Evolutionary conservation across 2,329 filamentous ascomycete genomes (phyloP).

Genomic region (Exutisphaerella laricina): DNA sequence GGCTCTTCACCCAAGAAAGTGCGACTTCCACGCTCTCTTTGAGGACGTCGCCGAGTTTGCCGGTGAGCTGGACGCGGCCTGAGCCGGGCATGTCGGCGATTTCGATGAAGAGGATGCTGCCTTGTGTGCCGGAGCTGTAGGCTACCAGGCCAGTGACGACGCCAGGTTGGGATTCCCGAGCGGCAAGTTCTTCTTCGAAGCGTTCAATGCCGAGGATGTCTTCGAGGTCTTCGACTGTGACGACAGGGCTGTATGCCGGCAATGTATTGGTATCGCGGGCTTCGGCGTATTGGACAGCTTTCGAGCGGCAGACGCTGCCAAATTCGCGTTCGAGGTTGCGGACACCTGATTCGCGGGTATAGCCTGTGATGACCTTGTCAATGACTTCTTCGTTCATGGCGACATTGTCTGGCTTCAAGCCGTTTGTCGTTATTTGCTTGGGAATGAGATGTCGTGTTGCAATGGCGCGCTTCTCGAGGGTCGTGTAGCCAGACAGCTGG

Average conservation of each 20-base stretch:
- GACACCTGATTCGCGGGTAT: slow-evolving; percentile 93
- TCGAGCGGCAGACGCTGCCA: slow-evolving; percentile 86
- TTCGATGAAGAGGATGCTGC: slow-evolving; percentile 96
- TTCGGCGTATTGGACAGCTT: slow-evolving; percentile 92
- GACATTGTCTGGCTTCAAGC: slow-evolving; percentile 70
- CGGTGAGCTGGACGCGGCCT: slow-evolving; percentile 88
- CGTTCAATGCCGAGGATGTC: slow-evolving; percentile 86
- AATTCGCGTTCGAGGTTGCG: slow-evolving; percentile 95
- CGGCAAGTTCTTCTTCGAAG: slow-evolving; percentile 92
- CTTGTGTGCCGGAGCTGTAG: slow-evolving; percentile 86
- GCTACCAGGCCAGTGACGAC: slow-evolving; percentile 95
- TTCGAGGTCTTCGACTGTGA: slow-evolving; percentile 78
- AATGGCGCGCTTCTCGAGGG: slow-evolving; percentile 93
- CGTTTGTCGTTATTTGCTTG: slow-evolving; percentile 90
- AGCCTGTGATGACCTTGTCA: slow-evolving; percentile 91
- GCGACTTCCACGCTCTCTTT: slow-evolving; percentile 97
- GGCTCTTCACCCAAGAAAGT: slow-evolving; percentile 92
- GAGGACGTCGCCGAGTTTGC: slow-evolving; percentile 91
- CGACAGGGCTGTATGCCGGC: slow-evolving; percentile 61
- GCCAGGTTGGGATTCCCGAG: slow-evolving; percentile 73
- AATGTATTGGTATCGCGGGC: slow-evolving; percentile 68
- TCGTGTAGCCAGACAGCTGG: slow-evolving; percentile 88
- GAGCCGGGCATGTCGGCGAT: slow-evolving; percentile 94
- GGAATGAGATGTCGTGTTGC: slow-evolving; percentile 89
- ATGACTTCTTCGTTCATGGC: slow-evolving; percentile 75